Percentiles rank a stretch among this genome's conserved stretches.
These are phyloP conservation scores for Vachellia collinsii DNA, from an alignment of 306 rosid species.

Conservation along the genomic window DNA sequence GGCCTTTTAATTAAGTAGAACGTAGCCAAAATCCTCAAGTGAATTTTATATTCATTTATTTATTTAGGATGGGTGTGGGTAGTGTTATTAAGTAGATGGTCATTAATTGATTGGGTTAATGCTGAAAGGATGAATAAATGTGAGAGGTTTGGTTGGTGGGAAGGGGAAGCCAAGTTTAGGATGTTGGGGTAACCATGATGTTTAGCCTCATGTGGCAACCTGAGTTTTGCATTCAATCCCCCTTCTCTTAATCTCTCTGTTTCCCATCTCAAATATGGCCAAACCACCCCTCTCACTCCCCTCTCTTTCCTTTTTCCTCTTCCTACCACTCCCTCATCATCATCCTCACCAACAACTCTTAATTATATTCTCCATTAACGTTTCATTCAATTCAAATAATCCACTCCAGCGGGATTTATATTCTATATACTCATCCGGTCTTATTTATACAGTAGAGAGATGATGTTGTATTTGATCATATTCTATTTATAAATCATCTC, in stretches of 20 bases:
- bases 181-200: slow-evolving; percentile 42
- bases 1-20: no score
- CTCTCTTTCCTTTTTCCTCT: background rate
- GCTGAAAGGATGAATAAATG: background rate
- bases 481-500: no score
- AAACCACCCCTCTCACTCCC: background rate
- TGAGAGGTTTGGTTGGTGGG: slow-evolving; percentile 38
- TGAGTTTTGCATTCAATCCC: slow-evolving; percentile 34
- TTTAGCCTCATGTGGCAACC: slow-evolving; percentile 41
- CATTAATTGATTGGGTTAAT: background rate
- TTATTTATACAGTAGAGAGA: no score
- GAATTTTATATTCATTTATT: no score
- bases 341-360: background rate
- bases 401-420: no score
- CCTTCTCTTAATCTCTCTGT: background rate
- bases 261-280: background rate
- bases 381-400: no score
- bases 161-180: slow-evolving; percentile 32
- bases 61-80: no score
- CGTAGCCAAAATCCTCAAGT: no score
- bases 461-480: no score
- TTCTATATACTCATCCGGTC: no score
- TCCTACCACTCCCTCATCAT: background rate
- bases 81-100: background rate
- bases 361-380: no score